Conservation (phyloP, 768 basidiomycete genomes). For the Lentinula edodes region DNA sequence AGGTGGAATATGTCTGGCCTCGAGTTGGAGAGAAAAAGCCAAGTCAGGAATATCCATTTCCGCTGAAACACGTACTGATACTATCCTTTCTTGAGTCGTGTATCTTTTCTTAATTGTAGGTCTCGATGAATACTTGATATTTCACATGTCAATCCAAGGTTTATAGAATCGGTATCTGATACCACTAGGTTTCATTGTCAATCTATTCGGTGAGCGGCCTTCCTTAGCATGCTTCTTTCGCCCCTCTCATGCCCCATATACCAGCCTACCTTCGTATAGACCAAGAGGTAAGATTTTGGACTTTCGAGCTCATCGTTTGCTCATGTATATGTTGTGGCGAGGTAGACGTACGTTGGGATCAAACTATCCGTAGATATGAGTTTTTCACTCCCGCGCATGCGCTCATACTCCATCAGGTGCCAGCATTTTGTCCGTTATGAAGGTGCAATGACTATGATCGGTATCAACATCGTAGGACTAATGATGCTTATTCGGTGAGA, state of each 20-base stretch:
- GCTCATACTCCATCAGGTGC: not conserved
- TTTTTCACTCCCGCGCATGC: not conserved
- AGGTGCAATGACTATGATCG: conserved; percentile 4
- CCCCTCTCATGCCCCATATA: not conserved
- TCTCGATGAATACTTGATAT: too few relatives aligned
- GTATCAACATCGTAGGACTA: not conserved
- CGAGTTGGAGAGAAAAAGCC: conserved; percentile 1
- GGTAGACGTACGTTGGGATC: not conserved
- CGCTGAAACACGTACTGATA: not conserved
- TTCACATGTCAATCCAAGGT: not conserved
- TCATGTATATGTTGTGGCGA: not conserved
- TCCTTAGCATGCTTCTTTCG: not conserved
- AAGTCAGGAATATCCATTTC: not conserved
- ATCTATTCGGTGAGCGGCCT: not conserved
- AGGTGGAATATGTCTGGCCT: conserved; percentile 1
- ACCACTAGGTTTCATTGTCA: not conserved
- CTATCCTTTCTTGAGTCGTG: not conserved
- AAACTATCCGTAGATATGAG: not conserved
- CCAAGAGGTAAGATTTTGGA: not conserved
- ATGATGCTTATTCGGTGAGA: conserved; percentile 5
- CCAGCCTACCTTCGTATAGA: not conserved
- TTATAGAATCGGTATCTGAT: not conserved
- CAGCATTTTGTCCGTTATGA: conserved; percentile 2
- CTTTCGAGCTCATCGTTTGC: not conserved
- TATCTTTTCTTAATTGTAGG: not conserved